Base-by-base conservation (phyloP, 164 flowering plant species). In the Stephania japonica region DNA sequence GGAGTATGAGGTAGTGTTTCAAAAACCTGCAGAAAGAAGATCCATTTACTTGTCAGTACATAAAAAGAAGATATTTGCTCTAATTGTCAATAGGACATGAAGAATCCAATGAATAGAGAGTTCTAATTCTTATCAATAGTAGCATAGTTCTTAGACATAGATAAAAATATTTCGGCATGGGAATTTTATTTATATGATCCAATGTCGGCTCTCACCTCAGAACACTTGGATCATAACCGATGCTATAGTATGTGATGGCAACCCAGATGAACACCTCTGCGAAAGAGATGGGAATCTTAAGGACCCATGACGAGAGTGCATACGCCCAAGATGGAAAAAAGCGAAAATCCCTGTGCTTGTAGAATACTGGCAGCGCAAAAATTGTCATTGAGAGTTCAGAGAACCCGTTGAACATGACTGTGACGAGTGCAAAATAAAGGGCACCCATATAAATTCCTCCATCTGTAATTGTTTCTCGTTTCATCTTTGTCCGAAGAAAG, bases 301-400 rank as follows among this genome's bases (percentile, higher is more conserved):
- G 85, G 73, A 87, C 71, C 90, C 90, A 87, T 64, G 76, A 67
- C 16, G 90, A 88, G 7, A 84, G 71, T 38, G 87, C 73, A 74
- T 87, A 87, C 19, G 85, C 86, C 90, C 90, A 87, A 32, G 90
- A 56, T 42, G 88, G 88, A 77, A 49, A 85, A 80, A 82, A 83
- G 50, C 78, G 82, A 14, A 83, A 82, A 74, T 86, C 86, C 64
- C 90, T 75, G 71, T 87, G 90, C 80, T 85, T 87, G 78, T 82
- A 85, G 66, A 87, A 87, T 2, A 85, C 82, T 10, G 90, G 90
- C 77, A 87, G 88, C 76, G 79, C 85, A 7, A 72, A 69, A 27
- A 84, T 78, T 6, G 86, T 76, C 85, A 87, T 81, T 5, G 85
- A 13, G 19, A 86, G 72, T 72, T 86, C 89, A 42, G 84, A 41